Evolutionary conservation across 2,329 filamentous ascomycete genomes (phyloP), one percentile per base, ranked within the genome.

Genomic region (Achaetomium macrosporum): DNA sequence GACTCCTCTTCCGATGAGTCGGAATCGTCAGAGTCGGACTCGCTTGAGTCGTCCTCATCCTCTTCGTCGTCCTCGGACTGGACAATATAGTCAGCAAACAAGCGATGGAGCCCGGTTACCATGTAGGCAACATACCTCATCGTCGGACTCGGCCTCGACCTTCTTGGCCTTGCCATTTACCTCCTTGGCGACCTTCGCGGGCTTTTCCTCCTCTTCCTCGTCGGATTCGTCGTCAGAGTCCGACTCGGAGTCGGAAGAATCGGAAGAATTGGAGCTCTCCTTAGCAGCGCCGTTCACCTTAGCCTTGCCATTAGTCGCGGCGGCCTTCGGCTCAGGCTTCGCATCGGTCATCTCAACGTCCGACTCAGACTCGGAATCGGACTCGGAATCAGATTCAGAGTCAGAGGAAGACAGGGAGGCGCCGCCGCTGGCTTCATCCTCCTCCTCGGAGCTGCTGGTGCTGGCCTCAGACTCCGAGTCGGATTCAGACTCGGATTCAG

Each of bases 101-200:
- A 8, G 25, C 2, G 6, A 12, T 25, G 5, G 64, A 15, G 46
- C n/a, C 7, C 2, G 11, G 12, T 2, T 9, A 16, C 17, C 6
- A 4, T 9, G 5, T 5, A 39, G 19, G 2, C 4, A 41, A 50
- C 57, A 35, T 15, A 58, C 54, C 4, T 62, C 59, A 40, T 66
- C 51, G 58, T 66, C 51, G 51, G 53, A 58, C 43, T 59, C 49
- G 56, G 55, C 53, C 49, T 56, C 46, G 46, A 40, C 55, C 63
- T 67, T 66, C 65, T 62, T 63, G 44, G 68, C 67, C 64, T 73
- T 71, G 59, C 65, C 63, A 61, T 69, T 69, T 47, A 53, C 59
- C 67, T 69, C 71, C 65, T 70, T 68, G 56, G 63, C 61, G 42
- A 64, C 63, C 65, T 71, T 69, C 63, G 68, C 63, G 45, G 61